Base-by-base conservation (phyloP, 768 basidiomycete species). In the Russula earlei region DNA sequence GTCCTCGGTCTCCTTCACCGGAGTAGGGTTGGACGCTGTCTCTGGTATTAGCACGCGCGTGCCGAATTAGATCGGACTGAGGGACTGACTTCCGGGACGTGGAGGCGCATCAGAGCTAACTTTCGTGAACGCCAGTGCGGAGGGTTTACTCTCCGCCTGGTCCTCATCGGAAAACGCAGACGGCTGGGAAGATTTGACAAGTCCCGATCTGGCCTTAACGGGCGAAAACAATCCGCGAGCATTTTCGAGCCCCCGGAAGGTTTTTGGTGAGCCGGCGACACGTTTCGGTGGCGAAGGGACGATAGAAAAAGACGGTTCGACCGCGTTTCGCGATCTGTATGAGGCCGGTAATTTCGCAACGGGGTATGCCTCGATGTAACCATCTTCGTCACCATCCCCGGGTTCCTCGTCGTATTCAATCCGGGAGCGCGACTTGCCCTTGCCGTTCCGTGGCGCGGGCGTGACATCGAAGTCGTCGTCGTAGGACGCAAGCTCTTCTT, bases 351-450 rank as follows among this genome's bases (percentile, higher is more conserved):
- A 10, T 20, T 42, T 53, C 9, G 20, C 47, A 11, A 34, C 38
- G 15, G 17, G 29, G 14, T 11, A 24, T 5, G 27, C 52, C 11
- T 53, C 56, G 17, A 29, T 27, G 17, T 19, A 47, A 11, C 47
- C 41, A 2, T 57, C 55, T 10, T 47, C 44, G 8, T 59, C 55
- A 2, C 22, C 43, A 2, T 41, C 49, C 15, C 46, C 49, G 12
- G n/a, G 25, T 8, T 50, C 58, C 1, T 40, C 58, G 36, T 59
- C 58, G 19, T 55, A 59, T 50, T 51, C 54, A 17, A 56, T 57
- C 14, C 58, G 55, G 14, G 36, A n/a, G 14, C 54, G 58, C 12
- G 49, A 27, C 31, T 44, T 20, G 29, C 19, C 19, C 29, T 58
- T 59, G 4, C 58, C 49, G 33, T 57, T 59, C 14, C 34, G 43